Evolutionary conservation across 139 green algal genomes (phyloP).

Genomic region (Haematococcus lacustris): DNA sequence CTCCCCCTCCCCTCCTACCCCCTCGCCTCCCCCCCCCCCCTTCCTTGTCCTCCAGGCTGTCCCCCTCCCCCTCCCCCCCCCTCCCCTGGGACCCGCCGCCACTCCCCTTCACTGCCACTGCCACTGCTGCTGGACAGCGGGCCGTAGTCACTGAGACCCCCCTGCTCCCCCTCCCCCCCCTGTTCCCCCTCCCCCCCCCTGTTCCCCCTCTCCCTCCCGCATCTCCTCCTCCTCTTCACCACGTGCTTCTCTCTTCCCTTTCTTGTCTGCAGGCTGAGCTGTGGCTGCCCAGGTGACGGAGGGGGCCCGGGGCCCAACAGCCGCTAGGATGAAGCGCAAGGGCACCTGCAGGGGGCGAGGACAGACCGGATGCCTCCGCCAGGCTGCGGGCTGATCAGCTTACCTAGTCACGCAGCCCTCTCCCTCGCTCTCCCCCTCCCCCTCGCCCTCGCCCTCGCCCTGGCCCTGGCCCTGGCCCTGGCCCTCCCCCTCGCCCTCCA

Average conservation of each 20-base stretch:
- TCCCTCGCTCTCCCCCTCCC: too few species aligned
- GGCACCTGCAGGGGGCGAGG: too few species aligned
- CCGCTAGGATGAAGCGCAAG: neutral
- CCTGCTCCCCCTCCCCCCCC: neutral
- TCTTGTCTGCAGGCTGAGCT: neutral
- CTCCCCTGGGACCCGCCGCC: neutral
- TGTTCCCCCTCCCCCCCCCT: neutral
- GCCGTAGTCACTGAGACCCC: neutral
- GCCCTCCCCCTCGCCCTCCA: too few species aligned
- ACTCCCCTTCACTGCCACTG: neutral
- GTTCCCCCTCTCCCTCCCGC: neutral
- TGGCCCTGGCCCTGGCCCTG: too few species aligned
- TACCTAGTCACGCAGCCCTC: too few species aligned
- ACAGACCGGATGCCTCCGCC: neutral
- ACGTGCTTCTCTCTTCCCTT: neutral
- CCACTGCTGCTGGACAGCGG: neutral
- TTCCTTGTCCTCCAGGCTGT: neutral
- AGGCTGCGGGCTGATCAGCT: neutral
- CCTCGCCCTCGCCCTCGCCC: too few species aligned
- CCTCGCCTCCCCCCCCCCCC: neutral
- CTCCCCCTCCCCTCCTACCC: neutral
- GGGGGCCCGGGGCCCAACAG: neutral
- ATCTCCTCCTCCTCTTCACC: too few species aligned
- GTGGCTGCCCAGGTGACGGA: neutral
- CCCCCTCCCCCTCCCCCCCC: neutral